Evolutionary conservation across 2,329 filamentous ascomycete species (phyloP), one percentile per base, ranked within the genome.

Genomic region (Ophiognomonia clavigignenti-juglandacearum): DNA sequence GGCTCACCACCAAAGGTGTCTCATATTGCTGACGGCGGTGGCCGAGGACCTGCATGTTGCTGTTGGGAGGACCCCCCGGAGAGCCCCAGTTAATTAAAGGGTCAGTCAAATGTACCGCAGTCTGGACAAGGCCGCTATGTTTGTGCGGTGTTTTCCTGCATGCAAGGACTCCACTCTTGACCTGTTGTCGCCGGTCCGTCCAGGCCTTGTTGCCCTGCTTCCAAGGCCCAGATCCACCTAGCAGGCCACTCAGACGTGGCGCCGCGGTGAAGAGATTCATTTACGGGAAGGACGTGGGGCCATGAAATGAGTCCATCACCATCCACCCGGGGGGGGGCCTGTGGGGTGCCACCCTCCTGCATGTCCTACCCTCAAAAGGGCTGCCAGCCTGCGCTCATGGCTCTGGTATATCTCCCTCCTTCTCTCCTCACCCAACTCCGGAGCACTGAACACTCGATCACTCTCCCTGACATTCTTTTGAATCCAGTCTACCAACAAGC

Each of bases 391-490:
- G 41, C 45, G n/a, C 48, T 44, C 39, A 24, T 23, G 41, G 16
- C 27, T 35, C 14, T 39, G 36, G 46, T 51, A 51, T 51, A 51
- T 39, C 20, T 51, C 49, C 23, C 45, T 48, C 38, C 41, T 36
- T 43, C 38, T 45, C 38, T 48, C 46, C 46, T 51, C 42, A 48
- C 41, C 39, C 42, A 42, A 43, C 42, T n/a, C 18, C 45, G 49
- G 49, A 51, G 49, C 49, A 45, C 46, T 45, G 5, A 45, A 45
- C 35, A 31, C 32, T 43, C 42, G 45, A 46, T 45, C 49, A 41
- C 23, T 46, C 49, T 51, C 45, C 49, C 40, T 45, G 49, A 45
- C 49, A 51, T 51, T 51, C 49, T 46, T 51, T 51, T 51, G 46
- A 45, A 49, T n/a, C 49, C 48, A 45, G 45, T 39, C 46, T 45